phyloP scores from a whole-genome alignment of 192 early-diverging fungal species.

The Backusella luteola region DNA sequence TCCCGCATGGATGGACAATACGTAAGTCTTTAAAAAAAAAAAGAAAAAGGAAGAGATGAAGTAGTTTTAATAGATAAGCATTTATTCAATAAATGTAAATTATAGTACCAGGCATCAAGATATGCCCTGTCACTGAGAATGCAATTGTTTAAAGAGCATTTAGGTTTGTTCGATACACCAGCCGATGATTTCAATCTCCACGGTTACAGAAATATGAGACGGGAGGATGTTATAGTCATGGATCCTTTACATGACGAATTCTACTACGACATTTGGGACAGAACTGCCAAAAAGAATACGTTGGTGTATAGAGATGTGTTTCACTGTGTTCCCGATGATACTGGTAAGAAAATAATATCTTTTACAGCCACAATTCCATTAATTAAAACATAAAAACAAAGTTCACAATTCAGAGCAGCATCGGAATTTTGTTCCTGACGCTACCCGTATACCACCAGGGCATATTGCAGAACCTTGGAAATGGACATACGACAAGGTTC shows the following conservation, averaged over 20 bases:
- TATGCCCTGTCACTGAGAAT: slow-evolving; percentile 71
- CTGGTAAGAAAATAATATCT: slow-evolving; percentile 31
- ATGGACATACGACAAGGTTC: slow-evolving; percentile 23
- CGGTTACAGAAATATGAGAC: background rate
- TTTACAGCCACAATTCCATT: background rate
- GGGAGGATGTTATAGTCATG: slow-evolving; percentile 22
- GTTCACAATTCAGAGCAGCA: slow-evolving; percentile 51
- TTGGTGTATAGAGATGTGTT: slow-evolving; percentile 72
- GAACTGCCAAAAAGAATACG: slow-evolving; percentile 66
- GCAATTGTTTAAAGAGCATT: slow-evolving; percentile 82
- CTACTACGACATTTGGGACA: slow-evolving; percentile 56
- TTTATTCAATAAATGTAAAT: background rate
- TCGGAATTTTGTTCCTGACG: slow-evolving; percentile 45
- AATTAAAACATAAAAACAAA: background rate
- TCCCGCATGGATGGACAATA: slow-evolving; percentile 71
- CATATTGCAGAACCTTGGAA: slow-evolving; percentile 48
- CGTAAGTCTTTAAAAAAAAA: slow-evolving; percentile 18
- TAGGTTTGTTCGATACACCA: slow-evolving; percentile 57
- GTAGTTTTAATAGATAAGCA: background rate
- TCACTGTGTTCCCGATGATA: slow-evolving; percentile 82
- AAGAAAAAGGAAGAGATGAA: background rate
- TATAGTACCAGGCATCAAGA: slow-evolving; percentile 62
- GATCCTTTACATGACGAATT: slow-evolving; percentile 72
- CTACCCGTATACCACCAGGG: slow-evolving; percentile 37
- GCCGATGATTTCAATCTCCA: background rate